Percentiles rank a stretch among this genome's conserved stretches.
Conservation (phyloP, 768 basidiomycete genomes). For the Terana coerulea region DNA sequence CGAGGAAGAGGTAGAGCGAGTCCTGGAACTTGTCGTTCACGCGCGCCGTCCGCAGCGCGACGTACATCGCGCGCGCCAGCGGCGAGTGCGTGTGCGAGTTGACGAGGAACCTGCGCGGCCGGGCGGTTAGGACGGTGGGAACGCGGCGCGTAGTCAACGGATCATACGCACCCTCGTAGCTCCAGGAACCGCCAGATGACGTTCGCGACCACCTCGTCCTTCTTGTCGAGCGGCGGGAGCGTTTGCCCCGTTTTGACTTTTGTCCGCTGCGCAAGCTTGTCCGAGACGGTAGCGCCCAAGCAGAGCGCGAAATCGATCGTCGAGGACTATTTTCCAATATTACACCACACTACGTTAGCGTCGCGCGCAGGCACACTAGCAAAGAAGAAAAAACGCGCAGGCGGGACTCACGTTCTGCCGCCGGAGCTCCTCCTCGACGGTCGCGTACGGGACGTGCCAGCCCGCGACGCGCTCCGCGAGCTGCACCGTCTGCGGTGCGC, state of each 20-base stretch:
- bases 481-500: slow-evolving; percentile 74
- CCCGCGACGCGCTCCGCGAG: slow-evolving; percentile 83
- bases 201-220: slow-evolving; percentile 97
- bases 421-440: slow-evolving; percentile 92
- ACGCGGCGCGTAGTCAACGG: too few relatives aligned
- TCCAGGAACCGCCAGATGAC: slow-evolving; percentile 99
- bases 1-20: slow-evolving; percentile 89
- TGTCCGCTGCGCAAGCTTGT: slow-evolving; percentile 79
- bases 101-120: slow-evolving; percentile 68
- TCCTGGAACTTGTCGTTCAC: slow-evolving; percentile 99
- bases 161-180: slow-evolving; percentile 85
- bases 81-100: slow-evolving; percentile 88
- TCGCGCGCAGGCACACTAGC: neutral
- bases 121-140: too few relatives aligned
- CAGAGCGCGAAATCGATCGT: slow-evolving; percentile 97
- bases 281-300: slow-evolving; percentile 82
- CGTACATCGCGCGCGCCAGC: slow-evolving; percentile 88
- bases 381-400: neutral
- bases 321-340: slow-evolving; percentile 60
- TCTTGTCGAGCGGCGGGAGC: slow-evolving; percentile 75
- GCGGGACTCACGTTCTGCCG: slow-evolving; percentile 83
- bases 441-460: slow-evolving; percentile 83
- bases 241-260: slow-evolving; percentile 54
- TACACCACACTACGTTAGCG: slow-evolving; percentile 20
- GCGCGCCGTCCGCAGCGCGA: slow-evolving; percentile 69